Conservation (phyloP, 1,284 basidiomycete species). For the Athelia psychrophila region DNA sequence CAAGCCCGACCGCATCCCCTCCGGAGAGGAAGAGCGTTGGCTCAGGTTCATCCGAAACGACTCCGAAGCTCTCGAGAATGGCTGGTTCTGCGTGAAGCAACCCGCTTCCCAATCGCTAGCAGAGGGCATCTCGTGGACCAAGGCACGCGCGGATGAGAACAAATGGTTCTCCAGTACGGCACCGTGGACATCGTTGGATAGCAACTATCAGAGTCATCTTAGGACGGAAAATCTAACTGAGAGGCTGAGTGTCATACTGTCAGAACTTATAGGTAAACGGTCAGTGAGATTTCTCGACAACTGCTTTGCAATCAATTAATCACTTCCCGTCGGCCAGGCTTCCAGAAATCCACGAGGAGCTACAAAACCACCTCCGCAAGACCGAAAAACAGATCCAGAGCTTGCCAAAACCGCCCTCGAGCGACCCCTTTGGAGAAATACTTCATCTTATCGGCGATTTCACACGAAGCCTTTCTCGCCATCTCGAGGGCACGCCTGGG, state of each 20-base stretch:
- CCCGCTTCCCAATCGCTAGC: slow-evolving; percentile 56
- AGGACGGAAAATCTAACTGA: slow-evolving; percentile 54
- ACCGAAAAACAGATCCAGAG: slow-evolving; percentile 32
- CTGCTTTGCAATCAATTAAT: too few species aligned
- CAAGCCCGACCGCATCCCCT: slow-evolving; percentile 71
- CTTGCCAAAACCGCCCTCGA: slow-evolving; percentile 52
- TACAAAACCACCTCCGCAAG: slow-evolving; percentile 40
- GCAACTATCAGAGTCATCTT: slow-evolving; percentile 46
- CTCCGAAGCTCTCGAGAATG: slow-evolving; percentile 51
- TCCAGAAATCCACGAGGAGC: slow-evolving; percentile 53
- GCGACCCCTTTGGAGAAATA: slow-evolving; percentile 55
- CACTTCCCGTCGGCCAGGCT: slow-evolving; percentile 48
- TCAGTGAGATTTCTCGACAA: too few species aligned
- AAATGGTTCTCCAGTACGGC: slow-evolving; percentile 59
- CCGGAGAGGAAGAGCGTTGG: slow-evolving; percentile 62
- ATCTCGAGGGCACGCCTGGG: slow-evolving; percentile 50
- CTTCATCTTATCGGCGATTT: slow-evolving; percentile 45
- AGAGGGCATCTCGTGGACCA: slow-evolving; percentile 53
- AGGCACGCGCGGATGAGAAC: slow-evolving; percentile 59
- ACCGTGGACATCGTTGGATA: slow-evolving; percentile 57
- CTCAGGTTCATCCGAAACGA: slow-evolving; percentile 55
- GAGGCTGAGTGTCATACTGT: slow-evolving; percentile 51
- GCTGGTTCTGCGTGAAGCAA: slow-evolving; percentile 76
- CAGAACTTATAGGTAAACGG: slow-evolving; percentile 57
- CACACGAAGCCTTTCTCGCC: slow-evolving; percentile 36